phyloP scores from a whole-genome alignment of 139 green algal species.

The Chlorokybus atmophyticus region DNA sequence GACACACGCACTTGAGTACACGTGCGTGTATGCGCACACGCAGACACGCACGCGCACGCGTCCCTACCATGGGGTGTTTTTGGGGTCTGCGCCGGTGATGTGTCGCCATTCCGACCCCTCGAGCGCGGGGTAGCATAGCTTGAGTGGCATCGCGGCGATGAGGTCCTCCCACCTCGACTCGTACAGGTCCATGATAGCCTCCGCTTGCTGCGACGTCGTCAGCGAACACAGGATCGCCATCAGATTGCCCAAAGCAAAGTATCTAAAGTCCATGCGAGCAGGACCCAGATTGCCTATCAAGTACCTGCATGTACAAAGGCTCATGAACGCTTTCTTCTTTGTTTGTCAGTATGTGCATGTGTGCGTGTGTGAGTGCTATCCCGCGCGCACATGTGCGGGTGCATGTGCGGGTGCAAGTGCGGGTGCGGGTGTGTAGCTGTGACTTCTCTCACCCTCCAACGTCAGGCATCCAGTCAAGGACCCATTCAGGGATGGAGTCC shows the following conservation, averaged over 20 bases:
- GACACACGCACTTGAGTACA: too few species aligned
- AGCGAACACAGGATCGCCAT: slow-evolving; percentile 15
- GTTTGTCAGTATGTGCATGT: too few species aligned
- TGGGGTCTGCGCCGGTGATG: slow-evolving; percentile 20
- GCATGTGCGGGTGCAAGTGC: neutral
- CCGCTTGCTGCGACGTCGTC: slow-evolving; percentile 7
- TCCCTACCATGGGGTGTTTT: slow-evolving; percentile 21
- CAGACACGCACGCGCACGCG: slow-evolving; percentile 2
- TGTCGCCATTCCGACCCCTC: slow-evolving; percentile 18
- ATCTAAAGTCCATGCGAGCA: slow-evolving; percentile 24
- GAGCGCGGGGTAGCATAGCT: slow-evolving; percentile 17
- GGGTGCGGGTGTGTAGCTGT: neutral
- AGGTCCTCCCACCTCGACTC: slow-evolving; percentile 18
- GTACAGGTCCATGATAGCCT: slow-evolving; percentile 16
- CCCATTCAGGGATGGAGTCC: slow-evolving; percentile 31
- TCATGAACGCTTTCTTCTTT: too few species aligned
- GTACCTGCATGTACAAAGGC: too few species aligned
- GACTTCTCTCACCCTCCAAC: neutral
- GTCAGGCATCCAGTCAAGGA: slow-evolving; percentile 7
- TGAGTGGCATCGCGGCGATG: slow-evolving; percentile 18
- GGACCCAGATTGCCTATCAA: slow-evolving; percentile 1
- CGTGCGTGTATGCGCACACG: neutral
- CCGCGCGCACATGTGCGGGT: too few species aligned
- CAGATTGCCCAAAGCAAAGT: slow-evolving; percentile 21
- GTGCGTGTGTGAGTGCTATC: too few species aligned